Base-by-base conservation (phyloP, 75 land plant species). In the Isoetes taiwanensis region DNA sequence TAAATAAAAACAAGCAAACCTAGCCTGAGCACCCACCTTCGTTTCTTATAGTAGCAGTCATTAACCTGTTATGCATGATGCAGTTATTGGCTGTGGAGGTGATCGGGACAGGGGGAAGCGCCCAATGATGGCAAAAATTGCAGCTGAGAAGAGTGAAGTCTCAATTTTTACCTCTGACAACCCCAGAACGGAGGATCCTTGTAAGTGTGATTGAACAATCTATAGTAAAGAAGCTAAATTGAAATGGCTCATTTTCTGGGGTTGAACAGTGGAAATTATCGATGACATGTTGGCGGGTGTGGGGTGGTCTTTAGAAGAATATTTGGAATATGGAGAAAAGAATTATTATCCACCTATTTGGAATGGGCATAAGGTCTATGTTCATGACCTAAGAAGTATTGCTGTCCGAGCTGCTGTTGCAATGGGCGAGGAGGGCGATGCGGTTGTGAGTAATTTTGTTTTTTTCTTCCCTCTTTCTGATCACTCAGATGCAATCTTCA, bases 281-380 rank as follows among this genome's bases (percentile, higher is more conserved):
- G 50, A 46, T 23, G 50, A 46, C 16, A 46, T 46, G 50, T 16
- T 46, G 50, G 50, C 50, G 16, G 50, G 50, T 46, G 50, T 46
- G 8, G 50, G 50, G 4, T 46, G 50, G 50, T 46, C 50, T 5
- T 19, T 46, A 4, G 50, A 46, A 6, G 50, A 46, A 19, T 46
- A 46, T 46, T n/a, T 46, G 4, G 5, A 19, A n/a, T 46, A 23
- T 46, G 50, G 50, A 6, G 50, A 46, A n/a, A 46, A 23, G 50
- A 46, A n/a, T n/a, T 46, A 46, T n/a, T 46, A 46, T 46, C 50
- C 50, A 19, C 50, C 50, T 23, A 46, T 46, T 19, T 46, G 50
- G 50, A 46, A 46, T 23, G 50, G 50, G 21, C 16, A 46, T 23
- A 46, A n/a, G 50, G 50, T 46, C 25, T 46, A 6, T 16, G 50